Conservation (phyloP, 306 rosid species). For the Rubus idaeus region DNA sequence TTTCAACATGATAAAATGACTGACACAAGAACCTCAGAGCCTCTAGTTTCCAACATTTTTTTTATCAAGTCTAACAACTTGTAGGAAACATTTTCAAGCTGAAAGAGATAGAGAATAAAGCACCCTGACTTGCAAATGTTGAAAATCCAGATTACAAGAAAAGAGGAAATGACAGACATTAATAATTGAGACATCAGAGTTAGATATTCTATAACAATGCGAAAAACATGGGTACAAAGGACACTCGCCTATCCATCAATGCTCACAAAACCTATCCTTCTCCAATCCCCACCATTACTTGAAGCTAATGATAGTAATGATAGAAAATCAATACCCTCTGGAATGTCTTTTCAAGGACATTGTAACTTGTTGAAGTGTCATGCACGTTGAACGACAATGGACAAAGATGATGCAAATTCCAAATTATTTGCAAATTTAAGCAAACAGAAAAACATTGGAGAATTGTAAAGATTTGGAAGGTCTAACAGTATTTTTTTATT, state of each 20-base stretch:
- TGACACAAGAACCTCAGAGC: background rate
- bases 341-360: background rate
- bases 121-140: background rate
- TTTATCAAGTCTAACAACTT: background rate
- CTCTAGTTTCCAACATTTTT: background rate
- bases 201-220: too few species aligned
- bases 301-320: background rate
- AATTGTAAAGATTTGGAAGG: too few species aligned
- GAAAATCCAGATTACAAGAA: background rate
- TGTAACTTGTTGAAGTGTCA: background rate
- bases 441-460: background rate
- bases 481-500: too few species aligned
- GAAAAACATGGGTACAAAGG: too few species aligned
- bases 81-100: background rate
- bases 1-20: background rate
- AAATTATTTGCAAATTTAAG: background rate
- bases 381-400: background rate
- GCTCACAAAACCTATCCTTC: background rate
- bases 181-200: background rate
- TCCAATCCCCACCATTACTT: background rate
- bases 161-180: too few species aligned
- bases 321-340: background rate
- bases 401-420: background rate
- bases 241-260: background rate
- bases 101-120: background rate